A percentile compares a stretch with the other conserved stretches of the same genome.
These are phyloP conservation scores for Tribonema minus DNA, from an alignment of 108 stramenopile species.

Conservation along the genomic window DNA sequence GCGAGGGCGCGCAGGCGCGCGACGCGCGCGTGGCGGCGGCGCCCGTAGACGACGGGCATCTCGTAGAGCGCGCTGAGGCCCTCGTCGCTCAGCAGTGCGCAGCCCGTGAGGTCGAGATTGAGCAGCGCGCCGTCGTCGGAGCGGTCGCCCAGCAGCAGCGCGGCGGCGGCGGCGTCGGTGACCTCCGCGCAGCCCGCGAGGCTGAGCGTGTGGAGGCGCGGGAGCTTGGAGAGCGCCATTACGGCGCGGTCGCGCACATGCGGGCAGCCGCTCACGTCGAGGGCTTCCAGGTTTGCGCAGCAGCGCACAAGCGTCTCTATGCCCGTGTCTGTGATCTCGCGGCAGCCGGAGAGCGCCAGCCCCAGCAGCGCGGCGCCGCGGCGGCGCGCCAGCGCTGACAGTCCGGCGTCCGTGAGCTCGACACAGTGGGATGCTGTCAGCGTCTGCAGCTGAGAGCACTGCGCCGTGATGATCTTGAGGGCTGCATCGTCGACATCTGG, in stretches of 20 bases:
- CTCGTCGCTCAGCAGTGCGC: conserved; percentile 11
- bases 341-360: background rate
- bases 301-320: conserved; percentile 5
- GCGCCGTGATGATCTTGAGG: background rate
- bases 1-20: conserved; percentile 1
- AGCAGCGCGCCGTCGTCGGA: too few relatives aligned
- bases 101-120: too few relatives aligned
- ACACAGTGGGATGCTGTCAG: conserved; percentile 16
- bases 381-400: conserved; percentile 7
- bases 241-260: conserved; percentile 32
- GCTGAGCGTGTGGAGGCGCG: background rate
- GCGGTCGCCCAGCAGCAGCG: too few relatives aligned
- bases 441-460: background rate
- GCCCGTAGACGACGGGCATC: conserved; percentile 18
- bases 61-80: conserved; percentile 10
- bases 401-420: conserved; percentile 1
- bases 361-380: background rate
- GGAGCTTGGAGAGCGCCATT: conserved; percentile 4
- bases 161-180: conserved; percentile 1
- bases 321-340: conserved; percentile 12
- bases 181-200: conserved; percentile 23
- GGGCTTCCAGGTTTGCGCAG: background rate
- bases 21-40: conserved; percentile 4
- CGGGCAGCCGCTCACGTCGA: conserved; percentile 28
- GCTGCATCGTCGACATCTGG: background rate